Evolutionary conservation across 2,329 filamentous ascomycete species (phyloP).

Genomic region (Trichoderma cornu-damae): DNA sequence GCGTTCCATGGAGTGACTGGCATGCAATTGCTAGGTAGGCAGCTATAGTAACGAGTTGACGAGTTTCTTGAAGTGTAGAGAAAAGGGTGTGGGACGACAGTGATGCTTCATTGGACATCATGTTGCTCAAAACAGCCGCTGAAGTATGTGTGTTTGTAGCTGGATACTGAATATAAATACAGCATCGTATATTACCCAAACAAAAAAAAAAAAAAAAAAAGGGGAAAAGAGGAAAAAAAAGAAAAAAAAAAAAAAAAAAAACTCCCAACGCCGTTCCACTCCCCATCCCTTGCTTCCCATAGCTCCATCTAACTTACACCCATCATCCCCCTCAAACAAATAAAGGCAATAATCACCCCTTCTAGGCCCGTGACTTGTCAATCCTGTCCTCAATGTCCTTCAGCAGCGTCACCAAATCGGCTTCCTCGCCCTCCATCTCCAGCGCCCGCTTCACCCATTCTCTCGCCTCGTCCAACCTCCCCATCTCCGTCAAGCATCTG

Average conservation of each 20-base stretch:
- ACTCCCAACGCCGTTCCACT: constrained; percentile 6
- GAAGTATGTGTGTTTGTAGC: neutral
- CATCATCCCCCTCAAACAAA: neutral
- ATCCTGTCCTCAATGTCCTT: constrained; percentile 55
- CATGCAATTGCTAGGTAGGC: too few species aligned
- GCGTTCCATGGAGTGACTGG: too few species aligned
- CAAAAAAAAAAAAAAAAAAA: neutral
- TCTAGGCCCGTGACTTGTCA: constrained; percentile 34
- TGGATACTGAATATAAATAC: neutral
- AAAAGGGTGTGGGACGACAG: too few species aligned
- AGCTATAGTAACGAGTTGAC: too few species aligned
- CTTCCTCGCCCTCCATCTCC: constrained; percentile 74
- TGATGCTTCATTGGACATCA: too few species aligned
- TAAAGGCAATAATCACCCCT: neutral
- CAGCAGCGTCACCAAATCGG: constrained; percentile 57
- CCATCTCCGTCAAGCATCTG: constrained; percentile 86
- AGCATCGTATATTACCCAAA: neutral
- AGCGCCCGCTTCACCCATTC: constrained; percentile 72
- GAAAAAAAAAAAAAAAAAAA: neutral
- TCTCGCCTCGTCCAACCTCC: constrained; percentile 71
- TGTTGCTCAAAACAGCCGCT: too few species aligned
- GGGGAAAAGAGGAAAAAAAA: too few species aligned
- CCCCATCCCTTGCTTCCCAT: neutral
- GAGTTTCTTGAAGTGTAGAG: too few species aligned
- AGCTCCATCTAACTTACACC: neutral